Conservation (phyloP, 1,284 basidiomycete genomes). For the Irpex sp. region DNA sequence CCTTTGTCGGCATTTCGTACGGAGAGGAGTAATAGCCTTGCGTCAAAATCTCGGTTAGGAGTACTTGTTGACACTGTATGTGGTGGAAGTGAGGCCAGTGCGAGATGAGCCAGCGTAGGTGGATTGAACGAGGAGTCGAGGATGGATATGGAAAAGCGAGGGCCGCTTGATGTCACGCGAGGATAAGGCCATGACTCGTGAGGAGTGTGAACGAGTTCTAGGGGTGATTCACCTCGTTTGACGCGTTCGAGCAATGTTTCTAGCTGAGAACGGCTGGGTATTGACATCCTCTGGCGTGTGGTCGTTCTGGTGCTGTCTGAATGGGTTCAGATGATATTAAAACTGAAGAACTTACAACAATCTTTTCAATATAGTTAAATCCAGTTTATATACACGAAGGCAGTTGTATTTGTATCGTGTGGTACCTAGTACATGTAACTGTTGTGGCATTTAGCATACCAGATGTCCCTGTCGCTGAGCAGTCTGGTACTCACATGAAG, state of each 20-base stretch:
- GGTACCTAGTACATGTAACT: background rate
- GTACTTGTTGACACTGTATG: slow-evolving; percentile 1
- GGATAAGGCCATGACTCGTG: slow-evolving; percentile 55
- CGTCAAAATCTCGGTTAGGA: slow-evolving; percentile 51
- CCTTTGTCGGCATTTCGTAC: slow-evolving; percentile 89
- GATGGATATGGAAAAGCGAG: slow-evolving; percentile 52
- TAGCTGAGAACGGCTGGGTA: slow-evolving; percentile 10
- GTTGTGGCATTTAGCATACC: background rate
- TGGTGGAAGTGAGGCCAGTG: slow-evolving; percentile 58
- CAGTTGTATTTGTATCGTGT: background rate
- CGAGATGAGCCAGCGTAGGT: slow-evolving; percentile 84
- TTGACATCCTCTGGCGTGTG: background rate
- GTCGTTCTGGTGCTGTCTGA: background rate
- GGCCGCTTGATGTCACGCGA: slow-evolving; percentile 5
- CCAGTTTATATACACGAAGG: background rate
- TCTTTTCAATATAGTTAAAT: background rate
- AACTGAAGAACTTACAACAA: background rate
- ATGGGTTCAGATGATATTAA: background rate
- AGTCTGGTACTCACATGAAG: background rate
- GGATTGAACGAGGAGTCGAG: slow-evolving; percentile 96
- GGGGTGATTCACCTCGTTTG: slow-evolving; percentile 28
- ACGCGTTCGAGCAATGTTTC: slow-evolving; percentile 17
- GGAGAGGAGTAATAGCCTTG: slow-evolving; percentile 81
- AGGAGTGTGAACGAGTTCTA: slow-evolving; percentile 54
- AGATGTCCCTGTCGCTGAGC: background rate